Percentiles rank a stretch among this genome's conserved stretches.
phyloP scores from a whole-genome alignment of 2,329 filamentous ascomycete species.

The Penicillium sp. region DNA sequence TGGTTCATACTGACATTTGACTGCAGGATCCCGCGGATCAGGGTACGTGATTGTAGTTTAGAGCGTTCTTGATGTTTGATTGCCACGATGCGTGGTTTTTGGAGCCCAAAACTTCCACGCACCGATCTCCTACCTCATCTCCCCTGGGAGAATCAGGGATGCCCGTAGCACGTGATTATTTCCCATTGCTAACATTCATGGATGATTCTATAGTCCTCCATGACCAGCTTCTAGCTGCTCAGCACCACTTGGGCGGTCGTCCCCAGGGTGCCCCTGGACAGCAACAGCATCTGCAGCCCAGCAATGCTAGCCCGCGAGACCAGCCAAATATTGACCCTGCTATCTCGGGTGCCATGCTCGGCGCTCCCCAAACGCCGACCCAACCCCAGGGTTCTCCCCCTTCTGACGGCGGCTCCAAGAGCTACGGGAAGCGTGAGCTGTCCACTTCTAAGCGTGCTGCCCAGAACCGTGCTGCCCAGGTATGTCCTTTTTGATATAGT shows the following conservation, averaged over 20 bases:
- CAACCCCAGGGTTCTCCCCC: conserved; percentile 22
- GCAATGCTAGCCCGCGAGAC: conserved; percentile 38
- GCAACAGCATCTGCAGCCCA: conserved; percentile 34
- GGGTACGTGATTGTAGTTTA: conserved; percentile 28
- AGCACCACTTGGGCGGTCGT: conserved; percentile 34
- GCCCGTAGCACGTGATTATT: background rate
- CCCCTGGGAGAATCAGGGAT: background rate
- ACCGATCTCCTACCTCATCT: background rate
- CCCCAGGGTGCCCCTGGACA: conserved; percentile 38
- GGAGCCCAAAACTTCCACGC: background rate
- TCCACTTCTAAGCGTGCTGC: conserved; percentile 93
- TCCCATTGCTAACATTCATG: conserved; percentile 5
- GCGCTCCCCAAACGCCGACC: conserved; percentile 29
- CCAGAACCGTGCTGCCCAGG: conserved; percentile 93
- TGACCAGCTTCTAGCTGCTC: conserved; percentile 52
- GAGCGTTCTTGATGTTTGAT: background rate
- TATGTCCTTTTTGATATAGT: conserved; percentile 40
- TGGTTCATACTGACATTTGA: conserved; percentile 10
- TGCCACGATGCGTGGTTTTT: background rate
- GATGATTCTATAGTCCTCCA: conserved; percentile 45
- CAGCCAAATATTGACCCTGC: conserved; percentile 52
- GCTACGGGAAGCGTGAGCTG: conserved; percentile 68
- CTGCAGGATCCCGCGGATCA: conserved; percentile 39
- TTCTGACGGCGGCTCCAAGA: conserved; percentile 56
- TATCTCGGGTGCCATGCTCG: conserved; percentile 48